Conservation (phyloP, 345 rosid genomes). For the Dipteronia dyeriana region DNA sequence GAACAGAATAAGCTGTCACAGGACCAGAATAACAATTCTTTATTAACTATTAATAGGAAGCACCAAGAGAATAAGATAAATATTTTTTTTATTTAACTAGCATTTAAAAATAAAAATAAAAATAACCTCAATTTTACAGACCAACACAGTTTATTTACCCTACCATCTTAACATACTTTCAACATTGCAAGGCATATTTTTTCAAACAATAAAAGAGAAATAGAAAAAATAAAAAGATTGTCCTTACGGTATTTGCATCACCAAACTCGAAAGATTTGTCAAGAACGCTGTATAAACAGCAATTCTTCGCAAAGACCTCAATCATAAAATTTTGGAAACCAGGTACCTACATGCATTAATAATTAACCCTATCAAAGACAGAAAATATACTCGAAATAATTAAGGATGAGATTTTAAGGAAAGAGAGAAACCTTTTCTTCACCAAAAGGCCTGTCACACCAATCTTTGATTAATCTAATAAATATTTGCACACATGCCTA, state of each 20-base stretch:
- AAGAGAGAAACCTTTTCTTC: constrained; percentile 61
- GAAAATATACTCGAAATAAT: not conserved
- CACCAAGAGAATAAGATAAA: not conserved
- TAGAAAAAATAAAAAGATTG: not conserved
- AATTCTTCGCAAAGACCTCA: constrained; percentile 70
- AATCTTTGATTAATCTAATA: constrained; percentile 82
- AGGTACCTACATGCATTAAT: constrained; percentile 52
- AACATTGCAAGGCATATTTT: not conserved
- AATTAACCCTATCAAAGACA: not conserved
- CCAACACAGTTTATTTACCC: not conserved
- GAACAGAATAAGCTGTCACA: constrained; percentile 68
- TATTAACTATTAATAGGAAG: not conserved
- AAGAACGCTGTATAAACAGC: constrained; percentile 85
- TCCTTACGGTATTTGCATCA: constrained; percentile 89
- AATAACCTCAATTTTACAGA: not conserved
- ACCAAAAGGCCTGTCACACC: constrained; percentile 60
- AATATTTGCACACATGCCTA: constrained; percentile 96
- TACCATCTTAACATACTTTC: not conserved
- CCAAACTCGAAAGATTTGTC: constrained; percentile 85
- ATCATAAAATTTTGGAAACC: constrained; percentile 80
- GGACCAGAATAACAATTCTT: constrained; percentile 4
- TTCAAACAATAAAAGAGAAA: not conserved
- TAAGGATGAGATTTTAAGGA: not conserved
- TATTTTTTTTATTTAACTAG: not conserved
- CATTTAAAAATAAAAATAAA: not conserved